A percentile compares a stretch with the other conserved stretches of the same genome.
Conservation (phyloP, 2,329 filamentous ascomycete species). For the Sarocladiaceae sp. region DNA sequence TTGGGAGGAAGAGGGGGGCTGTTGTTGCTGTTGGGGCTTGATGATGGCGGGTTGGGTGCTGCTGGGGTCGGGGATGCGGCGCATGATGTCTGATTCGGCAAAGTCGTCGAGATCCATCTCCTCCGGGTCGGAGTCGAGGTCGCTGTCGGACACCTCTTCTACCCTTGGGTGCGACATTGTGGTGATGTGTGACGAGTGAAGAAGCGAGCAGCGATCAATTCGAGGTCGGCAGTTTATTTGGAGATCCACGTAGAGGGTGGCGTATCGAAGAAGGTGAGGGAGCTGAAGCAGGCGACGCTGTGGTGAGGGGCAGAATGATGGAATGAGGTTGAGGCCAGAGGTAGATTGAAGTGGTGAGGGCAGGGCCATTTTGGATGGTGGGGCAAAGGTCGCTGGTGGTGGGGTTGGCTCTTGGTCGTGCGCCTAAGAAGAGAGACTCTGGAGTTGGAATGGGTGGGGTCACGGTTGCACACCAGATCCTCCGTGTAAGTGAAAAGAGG, state of each 20-base stretch:
- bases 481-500: no score
- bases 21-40: constrained; percentile 13
- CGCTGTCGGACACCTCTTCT: constrained; percentile 86
- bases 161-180: constrained; percentile 80
- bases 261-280: neutral
- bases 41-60: constrained; percentile 14
- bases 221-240: no score
- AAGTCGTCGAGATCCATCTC: constrained; percentile 75
- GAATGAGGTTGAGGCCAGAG: constrained; percentile 11
- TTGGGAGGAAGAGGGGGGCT: constrained; percentile 18
- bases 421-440: no score
- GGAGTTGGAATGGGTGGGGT: neutral
- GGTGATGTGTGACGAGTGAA: constrained; percentile 7
- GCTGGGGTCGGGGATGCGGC: constrained; percentile 30
- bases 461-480: no score
- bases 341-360: constrained; percentile 14
- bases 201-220: neutral
- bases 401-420: no score
- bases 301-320: constrained; percentile 8
- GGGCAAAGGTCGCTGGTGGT: constrained; percentile 12
- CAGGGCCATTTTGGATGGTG: constrained; percentile 13
- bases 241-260: neutral
- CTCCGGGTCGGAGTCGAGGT: constrained; percentile 74
- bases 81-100: constrained; percentile 50
- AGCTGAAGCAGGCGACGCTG: neutral